Evolutionary conservation across 2,329 filamentous ascomycete genomes (phyloP), one percentile per base, ranked within the genome.

Genomic region (Neophaeococcomyces aloes): DNA sequence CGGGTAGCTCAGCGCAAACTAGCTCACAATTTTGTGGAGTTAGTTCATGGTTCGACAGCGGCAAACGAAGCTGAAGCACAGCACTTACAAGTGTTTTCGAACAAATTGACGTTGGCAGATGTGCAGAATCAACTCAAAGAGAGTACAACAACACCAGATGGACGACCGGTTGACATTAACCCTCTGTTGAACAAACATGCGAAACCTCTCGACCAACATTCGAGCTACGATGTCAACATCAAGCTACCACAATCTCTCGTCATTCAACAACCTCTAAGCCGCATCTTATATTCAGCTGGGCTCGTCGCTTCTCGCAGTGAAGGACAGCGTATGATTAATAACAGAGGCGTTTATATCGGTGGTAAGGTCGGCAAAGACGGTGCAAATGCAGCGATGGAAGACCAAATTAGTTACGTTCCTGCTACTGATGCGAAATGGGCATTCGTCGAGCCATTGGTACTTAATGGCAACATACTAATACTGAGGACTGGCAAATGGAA

Each of bases 1-100:
- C 78, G 91, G 23, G 60, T 78, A 44, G 87, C 89, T 2, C 89
- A 98, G 55, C 88, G 94, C 58, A 67, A 73, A 1, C 75, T 98
- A 2, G 91, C 91, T 1, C 76, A 70, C 39, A 88, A 98, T 59
- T 81, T 96, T 17, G 69, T 93, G 1, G 74, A 81, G 38, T 71
- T 98, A 2, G 75, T 87, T 1, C 87, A 96, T 58, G 86, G 88
- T 11, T 60, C 68, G 0, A 56, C 72, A 6, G 74, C 74, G 48
- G 86, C 88, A 0, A 60, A 74, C 11, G 67, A 74, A 17, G 79
- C 85, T 5, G 76, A 79, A 47, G 53, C 57, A 13, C 67, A 77
- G 48, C 76, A 80, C 50, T 66, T 67, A 34, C 63, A 69, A 46
- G 57, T 76, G 4, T 64, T 71, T 55, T 57, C 45, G 17, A 54